These are phyloP conservation scores for Porodaedalea pini DNA, from an alignment of 1,284 basidiomycete species.

Conservation along the genomic window DNA sequence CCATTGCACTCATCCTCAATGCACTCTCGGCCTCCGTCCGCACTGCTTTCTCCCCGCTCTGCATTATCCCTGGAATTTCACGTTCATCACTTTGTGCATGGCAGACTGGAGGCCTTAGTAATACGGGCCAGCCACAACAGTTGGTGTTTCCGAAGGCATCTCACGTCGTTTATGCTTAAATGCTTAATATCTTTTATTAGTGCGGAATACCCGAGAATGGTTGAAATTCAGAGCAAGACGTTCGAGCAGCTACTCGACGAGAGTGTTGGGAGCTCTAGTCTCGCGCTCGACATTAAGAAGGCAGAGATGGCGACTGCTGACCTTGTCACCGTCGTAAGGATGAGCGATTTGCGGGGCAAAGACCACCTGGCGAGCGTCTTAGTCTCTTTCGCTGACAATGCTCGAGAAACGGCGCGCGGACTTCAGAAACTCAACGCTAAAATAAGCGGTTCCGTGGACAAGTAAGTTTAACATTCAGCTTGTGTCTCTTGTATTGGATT, in stretches of 20 bases:
- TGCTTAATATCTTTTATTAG: conserved; percentile 27
- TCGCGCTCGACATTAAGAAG: conserved; percentile 65
- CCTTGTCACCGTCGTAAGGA: conserved; percentile 53
- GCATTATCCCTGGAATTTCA: conserved; percentile 56
- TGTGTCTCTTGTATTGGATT: conserved; percentile 1
- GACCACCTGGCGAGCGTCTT: conserved; percentile 54
- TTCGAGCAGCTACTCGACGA: conserved; percentile 62
- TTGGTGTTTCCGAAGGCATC: background rate
- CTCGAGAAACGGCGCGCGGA: conserved; percentile 53
- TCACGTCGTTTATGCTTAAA: conserved; percentile 1
- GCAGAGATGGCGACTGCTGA: conserved; percentile 73
- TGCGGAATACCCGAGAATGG: conserved; percentile 59
- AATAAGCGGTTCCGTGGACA: conserved; percentile 65
- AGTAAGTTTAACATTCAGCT: conserved; percentile 40
- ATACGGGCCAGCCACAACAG: conserved; percentile 16
- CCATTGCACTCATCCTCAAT: conserved; percentile 43
- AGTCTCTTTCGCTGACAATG: conserved; percentile 51
- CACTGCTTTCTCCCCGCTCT: conserved; percentile 51
- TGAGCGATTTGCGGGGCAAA: conserved; percentile 55
- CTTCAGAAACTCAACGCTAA: conserved; percentile 57
- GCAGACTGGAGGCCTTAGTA: conserved; percentile 19
- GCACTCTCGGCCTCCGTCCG: conserved; percentile 41
- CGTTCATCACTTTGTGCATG: conserved; percentile 40
- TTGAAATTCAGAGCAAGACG: conserved; percentile 54
- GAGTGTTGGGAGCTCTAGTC: conserved; percentile 48